Evolutionary conservation across 805 yeast species (phyloP).

Genomic region (Grigorovia jiainica): DNA sequence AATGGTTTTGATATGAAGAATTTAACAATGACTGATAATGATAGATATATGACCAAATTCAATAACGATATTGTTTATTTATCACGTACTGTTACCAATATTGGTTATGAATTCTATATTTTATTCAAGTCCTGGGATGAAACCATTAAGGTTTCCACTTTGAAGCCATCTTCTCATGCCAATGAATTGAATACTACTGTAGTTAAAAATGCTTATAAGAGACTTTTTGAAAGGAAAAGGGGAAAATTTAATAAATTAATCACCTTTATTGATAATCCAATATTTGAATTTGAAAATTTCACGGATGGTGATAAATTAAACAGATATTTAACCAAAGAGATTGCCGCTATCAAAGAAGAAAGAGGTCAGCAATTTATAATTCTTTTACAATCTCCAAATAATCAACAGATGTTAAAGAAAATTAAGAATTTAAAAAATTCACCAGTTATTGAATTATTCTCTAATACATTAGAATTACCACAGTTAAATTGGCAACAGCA

Average conservation of each 20-base stretch:
- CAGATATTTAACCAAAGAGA: slow-evolving; percentile 44
- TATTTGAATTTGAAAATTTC: slow-evolving; percentile 46
- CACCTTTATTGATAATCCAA: slow-evolving; percentile 42
- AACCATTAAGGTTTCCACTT: slow-evolving; percentile 41
- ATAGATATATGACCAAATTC: slow-evolving; percentile 46
- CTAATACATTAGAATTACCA: slow-evolving; percentile 52
- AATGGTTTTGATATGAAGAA: slow-evolving; percentile 69
- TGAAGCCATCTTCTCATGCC: slow-evolving; percentile 62
- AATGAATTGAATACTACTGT: slow-evolving; percentile 30
- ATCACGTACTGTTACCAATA: slow-evolving; percentile 56
- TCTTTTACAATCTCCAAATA: slow-evolving; percentile 64
- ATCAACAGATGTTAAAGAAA: slow-evolving; percentile 36
- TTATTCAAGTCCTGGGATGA: slow-evolving; percentile 57
- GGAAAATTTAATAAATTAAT: slow-evolving; percentile 41
- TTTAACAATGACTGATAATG: slow-evolving; percentile 37
- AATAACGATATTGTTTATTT: slow-evolving; percentile 52
- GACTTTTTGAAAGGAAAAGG: slow-evolving; percentile 39
- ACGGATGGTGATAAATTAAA: slow-evolving; percentile 47
- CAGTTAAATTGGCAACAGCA: slow-evolving; percentile 76
- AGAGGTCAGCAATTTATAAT: slow-evolving; percentile 56
- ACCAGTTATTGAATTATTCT: slow-evolving; percentile 54
- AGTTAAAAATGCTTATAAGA: slow-evolving; percentile 45
- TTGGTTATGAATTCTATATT: slow-evolving; percentile 63
- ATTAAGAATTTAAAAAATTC: slow-evolving; percentile 42
- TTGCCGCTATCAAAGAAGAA: slow-evolving; percentile 52